Conservation (phyloP, 1,284 basidiomycete species). For the Tylopilus sp. region DNA sequence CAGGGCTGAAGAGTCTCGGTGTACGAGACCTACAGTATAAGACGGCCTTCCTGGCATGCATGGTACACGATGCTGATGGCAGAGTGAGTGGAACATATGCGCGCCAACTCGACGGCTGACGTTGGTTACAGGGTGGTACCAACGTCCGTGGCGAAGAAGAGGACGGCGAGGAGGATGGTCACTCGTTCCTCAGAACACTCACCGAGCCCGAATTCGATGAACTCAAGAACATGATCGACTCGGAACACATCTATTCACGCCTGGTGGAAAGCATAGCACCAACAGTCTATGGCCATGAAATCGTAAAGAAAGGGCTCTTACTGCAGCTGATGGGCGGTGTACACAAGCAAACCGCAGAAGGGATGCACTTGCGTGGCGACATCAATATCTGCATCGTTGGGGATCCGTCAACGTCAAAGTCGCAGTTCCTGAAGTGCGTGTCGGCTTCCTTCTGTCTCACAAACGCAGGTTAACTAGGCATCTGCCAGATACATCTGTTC, state of each 20-base stretch:
- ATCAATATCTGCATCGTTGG: constrained; percentile 99
- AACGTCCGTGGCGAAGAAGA: constrained; percentile 88
- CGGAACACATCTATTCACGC: constrained; percentile 91
- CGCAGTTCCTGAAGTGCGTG: constrained; percentile 94
- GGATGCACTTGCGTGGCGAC: constrained; percentile 96
- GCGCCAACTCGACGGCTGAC: constrained; percentile 6
- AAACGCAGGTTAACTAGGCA: neutral
- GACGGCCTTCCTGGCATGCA: constrained; percentile 97
- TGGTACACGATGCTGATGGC: constrained; percentile 90
- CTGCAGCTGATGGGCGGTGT: constrained; percentile 99
- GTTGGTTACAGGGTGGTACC: constrained; percentile 56
- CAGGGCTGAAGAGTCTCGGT: constrained; percentile 90
- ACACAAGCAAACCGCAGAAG: constrained; percentile 94
- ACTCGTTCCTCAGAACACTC: constrained; percentile 82
- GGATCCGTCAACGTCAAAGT: constrained; percentile 96
- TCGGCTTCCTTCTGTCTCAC: neutral
- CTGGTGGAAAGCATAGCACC: constrained; percentile 95
- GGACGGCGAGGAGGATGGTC: constrained; percentile 69
- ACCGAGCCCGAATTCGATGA: constrained; percentile 96
- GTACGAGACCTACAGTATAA: constrained; percentile 97
- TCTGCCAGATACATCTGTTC: constrained; percentile 88
- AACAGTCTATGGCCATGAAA: constrained; percentile 97
- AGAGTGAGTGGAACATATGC: constrained; percentile 51
- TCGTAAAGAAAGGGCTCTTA: constrained; percentile 97
- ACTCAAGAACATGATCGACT: constrained; percentile 89